Evolutionary conservation across 2,329 filamentous ascomycete genomes (phyloP).

Genomic region (Aureobasidium sp.): DNA sequence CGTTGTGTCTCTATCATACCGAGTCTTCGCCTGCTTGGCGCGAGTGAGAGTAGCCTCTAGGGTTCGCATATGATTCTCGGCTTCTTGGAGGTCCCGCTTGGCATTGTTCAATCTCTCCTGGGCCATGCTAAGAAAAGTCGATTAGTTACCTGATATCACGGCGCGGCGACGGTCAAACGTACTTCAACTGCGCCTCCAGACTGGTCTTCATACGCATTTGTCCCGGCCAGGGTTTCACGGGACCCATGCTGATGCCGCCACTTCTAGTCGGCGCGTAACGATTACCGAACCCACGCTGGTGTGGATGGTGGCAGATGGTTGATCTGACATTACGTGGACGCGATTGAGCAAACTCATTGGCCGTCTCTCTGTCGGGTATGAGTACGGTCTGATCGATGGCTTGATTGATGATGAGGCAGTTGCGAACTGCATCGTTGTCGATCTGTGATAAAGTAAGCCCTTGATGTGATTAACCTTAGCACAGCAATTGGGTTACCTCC

Average conservation of each 20-base stretch:
- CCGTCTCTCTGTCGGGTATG: constrained; percentile 61
- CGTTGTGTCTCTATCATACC: constrained; percentile 42
- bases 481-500: constrained; percentile 38
- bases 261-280: constrained; percentile 48
- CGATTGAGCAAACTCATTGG: constrained; percentile 61
- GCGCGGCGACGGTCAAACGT: neutral
- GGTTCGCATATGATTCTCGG: constrained; percentile 44
- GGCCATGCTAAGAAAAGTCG: constrained; percentile 29
- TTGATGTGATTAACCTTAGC: too few relatives aligned
- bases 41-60: constrained; percentile 44
- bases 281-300: constrained; percentile 51
- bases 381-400: constrained; percentile 79
- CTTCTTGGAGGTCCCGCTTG: constrained; percentile 43
- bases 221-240: constrained; percentile 47
- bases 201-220: constrained; percentile 51
- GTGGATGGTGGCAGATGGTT: constrained; percentile 56
- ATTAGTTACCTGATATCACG: neutral
- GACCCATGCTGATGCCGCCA: constrained; percentile 45
- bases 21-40: constrained; percentile 43
- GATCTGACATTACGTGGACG: constrained; percentile 64
- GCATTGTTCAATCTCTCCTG: constrained; percentile 31
- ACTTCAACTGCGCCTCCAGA: constrained; percentile 24
- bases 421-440: constrained; percentile 68
- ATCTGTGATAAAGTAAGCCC: constrained; percentile 46
- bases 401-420: constrained; percentile 76